Conservation (phyloP, 345 rosid genomes). For the Citrus reticulata region DNA sequence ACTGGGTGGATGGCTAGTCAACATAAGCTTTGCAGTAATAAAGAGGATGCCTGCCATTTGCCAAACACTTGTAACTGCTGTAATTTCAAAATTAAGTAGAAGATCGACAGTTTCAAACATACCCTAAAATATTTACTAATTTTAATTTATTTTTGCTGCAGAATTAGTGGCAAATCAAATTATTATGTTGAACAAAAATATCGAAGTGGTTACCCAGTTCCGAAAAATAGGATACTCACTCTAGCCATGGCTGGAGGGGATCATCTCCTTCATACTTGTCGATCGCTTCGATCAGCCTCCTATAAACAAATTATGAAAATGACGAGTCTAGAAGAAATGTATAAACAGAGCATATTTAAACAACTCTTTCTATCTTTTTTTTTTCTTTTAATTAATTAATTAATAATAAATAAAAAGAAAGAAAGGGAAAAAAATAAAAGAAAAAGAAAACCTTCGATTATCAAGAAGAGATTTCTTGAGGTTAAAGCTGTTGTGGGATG, state of each 20-base stretch:
- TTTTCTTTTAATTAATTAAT: too few relatives aligned
- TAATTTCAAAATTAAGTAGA: background rate
- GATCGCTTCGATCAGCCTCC: conserved; percentile 69
- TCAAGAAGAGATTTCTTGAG: conserved; percentile 56
- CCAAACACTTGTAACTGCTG: background rate
- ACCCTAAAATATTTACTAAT: too few relatives aligned
- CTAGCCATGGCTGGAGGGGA: conserved; percentile 80
- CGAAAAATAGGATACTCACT: conserved; percentile 38
- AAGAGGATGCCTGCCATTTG: background rate
- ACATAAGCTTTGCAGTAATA: too few relatives aligned
- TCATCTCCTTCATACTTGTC: conserved; percentile 80
- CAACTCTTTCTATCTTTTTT: too few relatives aligned
- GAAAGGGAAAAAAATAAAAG: background rate
- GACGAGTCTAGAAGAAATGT: background rate
- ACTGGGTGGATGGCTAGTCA: too few relatives aligned
- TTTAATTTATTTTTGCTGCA: too few relatives aligned
- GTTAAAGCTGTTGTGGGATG: conserved; percentile 47
- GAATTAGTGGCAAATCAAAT: too few relatives aligned
- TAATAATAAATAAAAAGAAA: background rate
- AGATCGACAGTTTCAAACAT: background rate
- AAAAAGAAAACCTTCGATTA: conserved; percentile 48
- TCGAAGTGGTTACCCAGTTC: too few relatives aligned
- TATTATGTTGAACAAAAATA: too few relatives aligned
- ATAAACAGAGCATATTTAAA: background rate
- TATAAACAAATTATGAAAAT: conserved; percentile 9